phyloP scores from a whole-genome alignment of 2,329 filamentous ascomycete genomes.

The Alternaria tenuissima region DNA sequence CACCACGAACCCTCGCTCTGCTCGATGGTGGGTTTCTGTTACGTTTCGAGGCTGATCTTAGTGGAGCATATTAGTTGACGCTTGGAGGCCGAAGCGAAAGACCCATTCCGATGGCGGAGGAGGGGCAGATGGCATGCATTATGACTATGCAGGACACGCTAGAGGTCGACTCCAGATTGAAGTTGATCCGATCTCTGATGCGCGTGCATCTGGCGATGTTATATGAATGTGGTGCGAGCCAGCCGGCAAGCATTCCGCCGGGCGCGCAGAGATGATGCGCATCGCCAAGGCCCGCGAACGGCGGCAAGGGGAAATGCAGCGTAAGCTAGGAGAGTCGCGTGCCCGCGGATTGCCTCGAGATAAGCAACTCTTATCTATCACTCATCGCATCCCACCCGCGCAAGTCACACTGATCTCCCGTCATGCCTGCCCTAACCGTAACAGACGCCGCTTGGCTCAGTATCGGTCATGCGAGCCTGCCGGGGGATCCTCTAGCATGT shows the following conservation, averaged over 20 bases:
- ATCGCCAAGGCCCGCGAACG: slow-evolving; percentile 34
- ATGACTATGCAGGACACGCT: background rate
- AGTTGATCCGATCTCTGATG: background rate
- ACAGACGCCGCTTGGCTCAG: slow-evolving; percentile 23
- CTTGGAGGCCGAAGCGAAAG: slow-evolving; percentile 9
- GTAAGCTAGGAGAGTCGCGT: slow-evolving; percentile 12
- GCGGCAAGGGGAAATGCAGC: slow-evolving; percentile 20
- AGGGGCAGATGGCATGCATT: slow-evolving; percentile 5
- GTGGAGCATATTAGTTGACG: slow-evolving; percentile 32
- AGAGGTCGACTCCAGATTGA: background rate
- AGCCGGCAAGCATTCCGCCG: slow-evolving; percentile 2
- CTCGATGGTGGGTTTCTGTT: slow-evolving; percentile 30
- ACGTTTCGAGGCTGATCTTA: slow-evolving; percentile 33
- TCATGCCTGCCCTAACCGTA: slow-evolving; percentile 27
- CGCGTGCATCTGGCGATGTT: slow-evolving; percentile 5
- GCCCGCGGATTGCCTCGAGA: slow-evolving; percentile 12
- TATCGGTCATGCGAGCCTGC: slow-evolving; percentile 39
- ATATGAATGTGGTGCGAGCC: background rate
- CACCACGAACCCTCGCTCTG: slow-evolving; percentile 9
- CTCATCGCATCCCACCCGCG: slow-evolving; percentile 23
- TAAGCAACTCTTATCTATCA: slow-evolving; percentile 29
- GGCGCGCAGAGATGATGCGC: slow-evolving; percentile 7
- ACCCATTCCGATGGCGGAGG: slow-evolving; percentile 32
- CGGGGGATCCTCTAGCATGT: slow-evolving; percentile 29
- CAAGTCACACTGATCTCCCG: slow-evolving; percentile 22